Evolutionary conservation across 2,329 filamentous ascomycete species (phyloP).

Genomic region (Alternaria brassicicola): DNA sequence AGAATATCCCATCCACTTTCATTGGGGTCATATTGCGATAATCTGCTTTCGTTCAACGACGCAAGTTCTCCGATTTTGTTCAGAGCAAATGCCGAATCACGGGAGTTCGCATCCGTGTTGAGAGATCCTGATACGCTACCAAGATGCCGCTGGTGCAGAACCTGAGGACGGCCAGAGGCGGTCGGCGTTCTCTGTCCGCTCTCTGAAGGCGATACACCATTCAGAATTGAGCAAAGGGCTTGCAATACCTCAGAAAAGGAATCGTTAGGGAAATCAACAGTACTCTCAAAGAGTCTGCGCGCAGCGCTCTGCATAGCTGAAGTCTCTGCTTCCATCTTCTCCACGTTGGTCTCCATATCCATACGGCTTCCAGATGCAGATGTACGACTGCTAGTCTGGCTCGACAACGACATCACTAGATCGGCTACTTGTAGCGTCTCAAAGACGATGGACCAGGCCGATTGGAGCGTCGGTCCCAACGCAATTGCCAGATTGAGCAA

Average conservation of each 20-base stretch:
- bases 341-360: constrained; percentile 34
- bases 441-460: constrained; percentile 88
- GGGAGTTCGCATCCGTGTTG: constrained; percentile 48
- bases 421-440: constrained; percentile 94
- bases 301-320: constrained; percentile 88
- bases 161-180: constrained; percentile 31
- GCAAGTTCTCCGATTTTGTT: constrained; percentile 56
- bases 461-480: constrained; percentile 81
- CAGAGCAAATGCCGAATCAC: constrained; percentile 56
- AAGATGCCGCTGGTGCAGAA: constrained; percentile 48
- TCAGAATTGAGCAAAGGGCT: constrained; percentile 75
- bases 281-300: constrained; percentile 86
- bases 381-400: constrained; percentile 27
- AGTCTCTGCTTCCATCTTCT: constrained; percentile 72
- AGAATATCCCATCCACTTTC: constrained; percentile 79
- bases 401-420: constrained; percentile 70
- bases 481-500: constrained; percentile 96
- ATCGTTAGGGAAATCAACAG: constrained; percentile 83
- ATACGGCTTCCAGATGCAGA: constrained; percentile 22
- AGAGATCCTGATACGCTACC: constrained; percentile 53
- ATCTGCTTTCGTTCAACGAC: constrained; percentile 59
- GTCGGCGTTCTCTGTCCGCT: constrained; percentile 35
- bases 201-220: constrained; percentile 29
- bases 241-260: constrained; percentile 78
- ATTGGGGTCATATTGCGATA: constrained; percentile 70